Conservation (phyloP, 768 basidiomycete genomes). For the Wakefieldia striispora region DNA sequence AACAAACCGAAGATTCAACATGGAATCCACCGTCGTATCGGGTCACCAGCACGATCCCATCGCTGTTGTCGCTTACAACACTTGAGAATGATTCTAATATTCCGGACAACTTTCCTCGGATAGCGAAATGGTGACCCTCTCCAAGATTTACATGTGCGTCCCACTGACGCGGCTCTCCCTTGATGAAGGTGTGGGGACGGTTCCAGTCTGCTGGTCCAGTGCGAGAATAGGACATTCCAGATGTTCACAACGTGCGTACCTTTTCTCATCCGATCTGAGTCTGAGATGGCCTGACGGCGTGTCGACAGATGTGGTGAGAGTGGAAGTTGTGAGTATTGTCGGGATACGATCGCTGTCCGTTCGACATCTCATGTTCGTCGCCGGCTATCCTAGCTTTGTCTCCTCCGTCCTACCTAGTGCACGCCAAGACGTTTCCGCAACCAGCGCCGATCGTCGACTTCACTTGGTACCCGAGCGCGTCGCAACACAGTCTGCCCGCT, state of each 20-base stretch:
- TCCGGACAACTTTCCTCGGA: conserved; percentile 50
- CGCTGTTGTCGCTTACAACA: conserved; percentile 5
- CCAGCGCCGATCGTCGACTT: conserved; percentile 75
- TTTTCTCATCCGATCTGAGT: background rate
- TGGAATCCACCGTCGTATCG: conserved; percentile 36
- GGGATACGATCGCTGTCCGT: no score
- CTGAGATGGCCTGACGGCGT: background rate
- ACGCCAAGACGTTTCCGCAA: conserved; percentile 42
- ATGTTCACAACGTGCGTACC: conserved; percentile 45
- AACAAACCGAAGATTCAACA: background rate
- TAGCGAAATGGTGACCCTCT: conserved; percentile 51
- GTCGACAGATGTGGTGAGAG: background rate
- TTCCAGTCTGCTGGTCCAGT: conserved; percentile 59
- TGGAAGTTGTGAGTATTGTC: background rate
- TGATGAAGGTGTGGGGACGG: conserved; percentile 71
- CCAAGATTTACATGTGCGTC: background rate
- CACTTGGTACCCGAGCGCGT: conserved; percentile 83
- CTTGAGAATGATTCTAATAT: conserved; percentile 25
- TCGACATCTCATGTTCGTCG: background rate
- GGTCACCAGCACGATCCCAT: conserved; percentile 12
- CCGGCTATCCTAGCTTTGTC: background rate
- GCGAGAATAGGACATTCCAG: conserved; percentile 68
- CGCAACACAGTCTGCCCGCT: conserved; percentile 49
- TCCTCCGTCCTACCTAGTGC: conserved; percentile 2
- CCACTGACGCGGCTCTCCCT: background rate